These are phyloP conservation scores for Botrytis hyacinthi DNA, from an alignment of 2,329 filamentous ascomycete genomes.

Conservation along the genomic window DNA sequence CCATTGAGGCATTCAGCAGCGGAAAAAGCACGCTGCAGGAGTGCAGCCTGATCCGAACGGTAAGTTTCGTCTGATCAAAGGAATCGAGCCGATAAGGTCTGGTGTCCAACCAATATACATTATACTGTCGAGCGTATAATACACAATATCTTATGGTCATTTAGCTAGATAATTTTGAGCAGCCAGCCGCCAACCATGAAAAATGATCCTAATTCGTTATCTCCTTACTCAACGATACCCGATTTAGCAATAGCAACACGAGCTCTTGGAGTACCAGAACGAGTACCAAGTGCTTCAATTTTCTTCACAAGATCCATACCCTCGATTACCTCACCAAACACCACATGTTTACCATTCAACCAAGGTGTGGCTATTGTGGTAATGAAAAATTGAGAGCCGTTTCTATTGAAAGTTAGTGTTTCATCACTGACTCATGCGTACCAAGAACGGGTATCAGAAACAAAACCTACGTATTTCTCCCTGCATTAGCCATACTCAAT, in stretches of 20 bases:
- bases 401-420: conserved; percentile 59
- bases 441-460: conserved; percentile 36
- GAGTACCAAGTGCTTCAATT: conserved; percentile 58
- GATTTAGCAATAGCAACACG: conserved; percentile 55
- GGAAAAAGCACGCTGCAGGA: background rate
- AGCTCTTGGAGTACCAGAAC: conserved; percentile 52
- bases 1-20: background rate
- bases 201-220: background rate
- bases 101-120: background rate
- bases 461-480: conserved; percentile 79
- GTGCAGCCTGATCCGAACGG: background rate
- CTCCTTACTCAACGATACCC: conserved; percentile 41
- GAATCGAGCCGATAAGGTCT: background rate
- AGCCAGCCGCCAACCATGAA: background rate
- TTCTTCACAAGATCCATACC: conserved; percentile 55
- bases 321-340: conserved; percentile 70
- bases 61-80: background rate
- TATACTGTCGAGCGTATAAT: background rate
- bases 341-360: conserved; percentile 92
- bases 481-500: conserved; percentile 93
- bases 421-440: background rate
- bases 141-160: background rate
- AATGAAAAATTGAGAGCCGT: conserved; percentile 98
- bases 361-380: conserved; percentile 92
- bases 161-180: background rate